Evolutionary conservation across 495 filamentous ascomycete species (phyloP), one percentile per base, ranked within the genome.

Genomic region (Tuber aestivum): DNA sequence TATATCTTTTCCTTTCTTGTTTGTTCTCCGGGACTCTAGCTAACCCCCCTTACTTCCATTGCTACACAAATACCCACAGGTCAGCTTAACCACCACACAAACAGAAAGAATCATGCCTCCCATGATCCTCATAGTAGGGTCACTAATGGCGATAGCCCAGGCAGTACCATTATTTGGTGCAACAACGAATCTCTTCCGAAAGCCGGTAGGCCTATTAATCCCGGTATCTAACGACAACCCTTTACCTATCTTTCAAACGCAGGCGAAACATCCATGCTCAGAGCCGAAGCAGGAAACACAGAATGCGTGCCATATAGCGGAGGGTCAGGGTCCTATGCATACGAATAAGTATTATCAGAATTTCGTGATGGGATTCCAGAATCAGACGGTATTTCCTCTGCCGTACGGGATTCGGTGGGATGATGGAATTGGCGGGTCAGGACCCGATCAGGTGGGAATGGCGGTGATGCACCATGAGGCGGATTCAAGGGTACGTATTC

Each of bases 341-440:
- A 76, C 74, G 20, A 76, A 76, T 21, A 72, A 72, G 80, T 97
- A 97, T 84, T 95, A 96, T 80, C 89, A 89, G 72, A 95, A 95
- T 68, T 90, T 96, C 78, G 94, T 94, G 81, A 86, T 97, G 4
- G 92, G 91, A 8, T 87, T 84, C 69, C 94, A 96, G 84, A 88
- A 85, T 8, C 87, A 88, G 61, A 86, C 90, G 2, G 88, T 89
- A 0, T 97, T 92, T 86, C 92, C 92, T 3, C 91, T 95, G 83
- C 94, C 94, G 14, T 97, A 97, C 82, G 90, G 91, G 0, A 78
- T 97, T 4, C 83, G 87, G 40, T 97, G 94, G 94, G 41, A 72
- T 20, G 70, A 72, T 37, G 70, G 70, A 14, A 72, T 32, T 48
- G 41, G 41, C 9, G 70, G 40, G 37, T 65, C 56, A 0, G 40